A percentile compares a stretch with the other conserved stretches of the same genome.
These are phyloP conservation scores for Dillenia suffruticosa DNA, from an alignment of 164 flowering plant species.

Conservation along the genomic window DNA sequence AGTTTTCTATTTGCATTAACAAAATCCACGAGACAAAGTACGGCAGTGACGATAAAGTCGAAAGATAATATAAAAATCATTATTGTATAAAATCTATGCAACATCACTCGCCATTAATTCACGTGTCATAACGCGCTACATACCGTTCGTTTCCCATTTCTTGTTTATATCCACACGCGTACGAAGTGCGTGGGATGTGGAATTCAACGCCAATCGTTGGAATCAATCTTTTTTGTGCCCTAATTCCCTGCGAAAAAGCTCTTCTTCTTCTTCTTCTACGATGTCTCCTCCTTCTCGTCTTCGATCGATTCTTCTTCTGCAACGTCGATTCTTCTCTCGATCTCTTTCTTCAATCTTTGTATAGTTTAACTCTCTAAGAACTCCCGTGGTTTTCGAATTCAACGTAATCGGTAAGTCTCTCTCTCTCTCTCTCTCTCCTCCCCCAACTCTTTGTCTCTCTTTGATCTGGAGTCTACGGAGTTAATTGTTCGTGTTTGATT, in stretches of 20 bases:
- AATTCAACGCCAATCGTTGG: no score
- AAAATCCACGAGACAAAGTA: no score
- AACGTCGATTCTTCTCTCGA: background rate
- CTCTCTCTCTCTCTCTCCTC: background rate
- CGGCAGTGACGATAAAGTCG: no score
- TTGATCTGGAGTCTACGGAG: background rate
- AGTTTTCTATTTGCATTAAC: no score
- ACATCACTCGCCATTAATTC: no score
- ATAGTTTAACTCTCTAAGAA: background rate
- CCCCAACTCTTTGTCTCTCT: background rate
- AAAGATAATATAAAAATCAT: no score
- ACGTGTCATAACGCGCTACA: no score
- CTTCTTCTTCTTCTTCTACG: background rate
- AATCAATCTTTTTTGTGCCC: conserved; percentile 6
- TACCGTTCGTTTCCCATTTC: no score
- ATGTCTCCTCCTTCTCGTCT: conserved; percentile 4
- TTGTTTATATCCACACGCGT: no score
- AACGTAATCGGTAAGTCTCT: background rate
- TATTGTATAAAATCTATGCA: no score
- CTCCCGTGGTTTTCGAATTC: background rate
- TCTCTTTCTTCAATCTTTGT: background rate
- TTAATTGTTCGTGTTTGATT: conserved; percentile 4
- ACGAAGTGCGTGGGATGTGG: no score
- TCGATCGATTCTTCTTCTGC: background rate
- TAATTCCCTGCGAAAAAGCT: conserved; percentile 1